Evolutionary conservation across 495 filamentous ascomycete species (phyloP).

Genomic region (Friedmanniomyces endolithicus): DNA sequence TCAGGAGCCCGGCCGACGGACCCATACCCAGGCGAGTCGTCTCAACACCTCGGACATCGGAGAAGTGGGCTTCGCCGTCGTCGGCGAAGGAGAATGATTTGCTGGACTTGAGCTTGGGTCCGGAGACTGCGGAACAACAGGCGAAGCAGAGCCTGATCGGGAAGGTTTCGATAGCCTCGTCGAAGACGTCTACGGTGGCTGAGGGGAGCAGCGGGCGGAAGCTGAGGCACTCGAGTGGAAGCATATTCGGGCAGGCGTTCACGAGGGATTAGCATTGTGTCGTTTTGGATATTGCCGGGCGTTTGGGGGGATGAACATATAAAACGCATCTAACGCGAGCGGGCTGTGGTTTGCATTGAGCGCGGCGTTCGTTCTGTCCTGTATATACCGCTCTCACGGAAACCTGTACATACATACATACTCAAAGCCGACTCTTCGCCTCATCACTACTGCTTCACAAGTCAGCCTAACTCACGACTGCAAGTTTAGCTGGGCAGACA

Average conservation of each 20-base stretch:
- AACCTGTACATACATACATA: not conserved
- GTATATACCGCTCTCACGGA: not conserved
- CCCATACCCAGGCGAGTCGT: constrained; percentile 1
- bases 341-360: not conserved
- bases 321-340: not conserved
- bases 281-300: not conserved
- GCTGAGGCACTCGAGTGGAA: constrained; percentile 4
- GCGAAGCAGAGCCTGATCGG: not conserved
- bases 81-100: not conserved
- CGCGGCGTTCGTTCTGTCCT: not conserved
- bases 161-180: not conserved
- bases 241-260: not conserved
- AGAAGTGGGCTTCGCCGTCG: constrained; percentile 1
- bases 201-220: not conserved
- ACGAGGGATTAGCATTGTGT: not conserved
- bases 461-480: not conserved
- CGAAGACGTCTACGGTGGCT: not conserved
- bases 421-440: not conserved
- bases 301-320: not conserved
- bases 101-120: constrained; percentile 4
- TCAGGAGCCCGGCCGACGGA: constrained; percentile 5
- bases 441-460: not conserved
- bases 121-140: not conserved
- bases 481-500: no score
- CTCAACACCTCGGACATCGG: not conserved